Conservation (phyloP, 2,329 filamentous ascomycete species). For the Ceratocystis cacaofunesta region DNA sequence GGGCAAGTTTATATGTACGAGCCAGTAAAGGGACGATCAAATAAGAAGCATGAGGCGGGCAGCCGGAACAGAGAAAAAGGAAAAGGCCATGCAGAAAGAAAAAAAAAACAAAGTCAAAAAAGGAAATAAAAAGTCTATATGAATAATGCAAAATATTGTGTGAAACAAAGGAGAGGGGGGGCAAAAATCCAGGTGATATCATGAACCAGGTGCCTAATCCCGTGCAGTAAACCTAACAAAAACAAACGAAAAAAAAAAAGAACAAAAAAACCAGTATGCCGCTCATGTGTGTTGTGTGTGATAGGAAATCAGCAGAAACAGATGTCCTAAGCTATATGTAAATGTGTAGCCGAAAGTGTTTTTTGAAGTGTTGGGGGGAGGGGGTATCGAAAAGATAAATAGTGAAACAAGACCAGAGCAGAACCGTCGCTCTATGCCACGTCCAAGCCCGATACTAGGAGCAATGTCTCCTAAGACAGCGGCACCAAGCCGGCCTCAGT, state of each 20-base stretch:
- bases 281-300: slow-evolving; percentile 4
- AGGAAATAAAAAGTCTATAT: neutral
- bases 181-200: neutral
- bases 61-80: neutral
- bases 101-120: neutral
- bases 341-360: neutral
- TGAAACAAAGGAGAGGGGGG: neutral
- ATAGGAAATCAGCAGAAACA: neutral
- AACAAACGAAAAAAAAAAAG: neutral
- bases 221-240: neutral
- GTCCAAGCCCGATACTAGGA: neutral
- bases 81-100: neutral
- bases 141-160: neutral
- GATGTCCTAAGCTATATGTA: neutral
- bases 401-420: neutral
- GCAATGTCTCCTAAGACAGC: slow-evolving; percentile 18
- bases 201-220: neutral
- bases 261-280: neutral
- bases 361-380: neutral
- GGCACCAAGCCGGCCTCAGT: slow-evolving; percentile 44
- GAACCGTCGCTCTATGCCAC: neutral
- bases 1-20: neutral
- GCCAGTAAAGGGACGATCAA: neutral
- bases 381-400: neutral
- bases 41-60: neutral